Evolutionary conservation across 202 grass and related monocot genomes (phyloP).

Genomic region (Cymbopogon flexuosus): DNA sequence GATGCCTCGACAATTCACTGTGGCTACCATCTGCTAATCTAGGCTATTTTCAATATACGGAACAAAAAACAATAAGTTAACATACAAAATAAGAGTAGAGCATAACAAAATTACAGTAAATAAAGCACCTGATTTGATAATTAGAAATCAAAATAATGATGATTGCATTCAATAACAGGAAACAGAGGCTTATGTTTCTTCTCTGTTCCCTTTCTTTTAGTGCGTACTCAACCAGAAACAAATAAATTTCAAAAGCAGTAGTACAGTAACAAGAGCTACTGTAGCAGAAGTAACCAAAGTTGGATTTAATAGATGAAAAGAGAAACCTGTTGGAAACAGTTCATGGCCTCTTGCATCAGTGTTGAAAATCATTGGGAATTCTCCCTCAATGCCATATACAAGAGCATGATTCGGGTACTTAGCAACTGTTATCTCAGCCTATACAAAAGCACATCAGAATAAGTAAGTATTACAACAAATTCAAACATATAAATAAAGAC

Average conservation of each 20-base stretch:
- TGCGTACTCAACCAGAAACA: slow-evolving; percentile 6
- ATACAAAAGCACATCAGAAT: not conserved
- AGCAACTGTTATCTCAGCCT: slow-evolving; percentile 70
- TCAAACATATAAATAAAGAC: not conserved
- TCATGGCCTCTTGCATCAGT: slow-evolving; percentile 80
- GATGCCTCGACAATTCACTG: not conserved
- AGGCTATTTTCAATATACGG: not conserved
- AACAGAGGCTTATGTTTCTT: not conserved
- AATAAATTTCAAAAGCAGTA: not conserved
- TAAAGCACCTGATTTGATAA: not conserved
- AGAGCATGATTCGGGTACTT: slow-evolving; percentile 78
- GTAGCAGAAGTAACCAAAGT: not conserved
- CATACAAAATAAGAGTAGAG: not conserved
- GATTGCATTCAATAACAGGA: not conserved
- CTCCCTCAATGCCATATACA: slow-evolving; percentile 87
- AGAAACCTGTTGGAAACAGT: slow-evolving; percentile 82
- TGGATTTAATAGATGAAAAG: slow-evolving; percentile 9
- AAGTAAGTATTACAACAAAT: not conserved
- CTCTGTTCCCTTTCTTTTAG: not conserved
- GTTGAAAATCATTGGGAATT: slow-evolving; percentile 75
- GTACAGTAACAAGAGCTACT: not conserved
- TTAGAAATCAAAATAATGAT: slow-evolving; percentile 13
- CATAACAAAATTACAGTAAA: not conserved
- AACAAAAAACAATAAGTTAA: not conserved
- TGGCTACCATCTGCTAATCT: not conserved